Conservation (phyloP, 345 rosid species). For the Balakata baccata region DNA sequence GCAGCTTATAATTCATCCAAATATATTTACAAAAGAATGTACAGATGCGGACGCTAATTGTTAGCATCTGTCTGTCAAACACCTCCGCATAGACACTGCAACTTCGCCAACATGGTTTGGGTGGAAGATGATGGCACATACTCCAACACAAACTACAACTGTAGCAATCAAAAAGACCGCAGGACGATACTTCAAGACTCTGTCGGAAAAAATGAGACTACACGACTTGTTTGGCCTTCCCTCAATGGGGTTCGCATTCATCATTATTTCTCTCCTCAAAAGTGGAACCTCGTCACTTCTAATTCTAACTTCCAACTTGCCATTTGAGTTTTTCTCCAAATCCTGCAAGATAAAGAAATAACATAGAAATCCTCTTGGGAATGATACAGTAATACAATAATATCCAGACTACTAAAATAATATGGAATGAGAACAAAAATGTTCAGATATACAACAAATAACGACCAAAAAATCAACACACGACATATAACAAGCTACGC, state of each 20-base stretch:
- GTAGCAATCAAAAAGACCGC: slow-evolving; percentile 38
- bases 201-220: slow-evolving; percentile 27
- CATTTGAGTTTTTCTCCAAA: slow-evolving; percentile 30
- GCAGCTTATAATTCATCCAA: slow-evolving; percentile 11
- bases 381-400: background rate
- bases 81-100: slow-evolving; percentile 62
- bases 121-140: slow-evolving; percentile 67
- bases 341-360: slow-evolving; percentile 42
- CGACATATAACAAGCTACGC: background rate
- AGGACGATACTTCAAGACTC: slow-evolving; percentile 42
- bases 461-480: background rate
- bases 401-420: background rate
- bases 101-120: slow-evolving; percentile 64
- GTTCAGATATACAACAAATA: background rate
- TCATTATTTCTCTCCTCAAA: slow-evolving; percentile 47
- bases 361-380: background rate
- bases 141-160: slow-evolving; percentile 56
- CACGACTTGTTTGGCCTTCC: slow-evolving; percentile 45
- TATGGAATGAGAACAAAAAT: too few relatives aligned
- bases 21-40: background rate
- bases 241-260: slow-evolving; percentile 41
- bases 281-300: slow-evolving; percentile 47
- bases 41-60: background rate
- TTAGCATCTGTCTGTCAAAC: slow-evolving; percentile 30
- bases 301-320: slow-evolving; percentile 23